phyloP scores from a whole-genome alignment of 495 filamentous ascomycete genomes.

The Penicillium robsamsonii region DNA sequence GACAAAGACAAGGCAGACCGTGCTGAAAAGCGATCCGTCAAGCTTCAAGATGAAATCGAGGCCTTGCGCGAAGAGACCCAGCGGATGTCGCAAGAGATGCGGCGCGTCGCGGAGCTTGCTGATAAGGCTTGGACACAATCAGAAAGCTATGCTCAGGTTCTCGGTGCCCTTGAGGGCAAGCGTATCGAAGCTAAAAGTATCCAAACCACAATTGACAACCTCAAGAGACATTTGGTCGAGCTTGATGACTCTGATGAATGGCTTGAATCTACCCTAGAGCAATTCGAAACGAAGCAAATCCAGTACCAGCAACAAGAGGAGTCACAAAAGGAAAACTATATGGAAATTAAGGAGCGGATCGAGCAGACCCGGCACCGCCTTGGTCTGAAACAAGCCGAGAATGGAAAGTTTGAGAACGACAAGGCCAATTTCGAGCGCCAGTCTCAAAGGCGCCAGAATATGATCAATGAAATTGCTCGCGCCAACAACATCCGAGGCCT shows the following conservation, averaged over 20 bases:
- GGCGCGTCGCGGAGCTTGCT: constrained; percentile 52
- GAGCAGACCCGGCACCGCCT: constrained; percentile 55
- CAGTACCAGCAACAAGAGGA: constrained; percentile 63
- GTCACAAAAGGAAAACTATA: constrained; percentile 56
- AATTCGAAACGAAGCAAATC: constrained; percentile 73
- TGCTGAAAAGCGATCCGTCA: constrained; percentile 58
- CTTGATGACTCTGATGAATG: constrained; percentile 76
- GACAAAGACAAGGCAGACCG: constrained; percentile 83
- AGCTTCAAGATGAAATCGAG: constrained; percentile 74
- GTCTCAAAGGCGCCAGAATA: constrained; percentile 59
- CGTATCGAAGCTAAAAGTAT: constrained; percentile 64
- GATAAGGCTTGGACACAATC: constrained; percentile 60
- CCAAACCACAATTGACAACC: constrained; percentile 63
- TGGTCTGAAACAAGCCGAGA: constrained; percentile 73
- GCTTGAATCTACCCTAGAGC: constrained; percentile 69
- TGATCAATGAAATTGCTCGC: constrained; percentile 76
- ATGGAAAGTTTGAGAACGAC: constrained; percentile 80
- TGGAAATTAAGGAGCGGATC: constrained; percentile 61
- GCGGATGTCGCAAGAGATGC: constrained; percentile 55
- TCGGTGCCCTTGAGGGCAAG: constrained; percentile 73
- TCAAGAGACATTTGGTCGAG: constrained; percentile 68
- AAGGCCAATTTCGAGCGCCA: constrained; percentile 83
- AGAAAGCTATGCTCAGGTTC: constrained; percentile 57
- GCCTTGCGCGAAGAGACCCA: constrained; percentile 55
- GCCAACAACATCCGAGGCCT: constrained; percentile 82